Base-by-base conservation (phyloP, 768 basidiomycete species). In the Amanita exitialis region DNA sequence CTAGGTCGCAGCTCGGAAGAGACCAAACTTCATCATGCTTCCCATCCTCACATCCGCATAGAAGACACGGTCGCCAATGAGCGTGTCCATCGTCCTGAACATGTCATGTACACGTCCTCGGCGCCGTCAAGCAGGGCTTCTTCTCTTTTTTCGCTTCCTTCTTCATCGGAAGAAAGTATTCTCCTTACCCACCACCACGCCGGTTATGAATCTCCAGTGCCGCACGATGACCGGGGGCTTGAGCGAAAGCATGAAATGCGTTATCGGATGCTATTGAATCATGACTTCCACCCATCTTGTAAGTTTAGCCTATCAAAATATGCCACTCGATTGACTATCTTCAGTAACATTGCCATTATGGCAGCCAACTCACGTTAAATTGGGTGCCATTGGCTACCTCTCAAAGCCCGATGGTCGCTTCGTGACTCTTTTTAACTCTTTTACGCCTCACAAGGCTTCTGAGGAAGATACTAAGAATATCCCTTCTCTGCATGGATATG, bases 371-470 rank as follows among this genome's bases (percentile, higher is more conserved):
- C 74, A 61, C 2, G 75, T 91, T 0, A 62, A 70, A 5, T 65
- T 90, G 1, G 90, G 90, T n/a, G 80, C 82, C 2, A 82, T 92
- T 1, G 90, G 90, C 5, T 93, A 84, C 63, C 66, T 90, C 18
- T 73, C 68, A 18, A 88, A 80, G 57, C 78, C 83, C 2, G 62
- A 63, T 21, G 90, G 90, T 1, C 63, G 67, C 49, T 92, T 93
- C 57, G 66, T 88, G 50, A 82, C 81, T n/a, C 67, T 91, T 5
- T 81, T 90, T 66, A 86, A 90, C 61, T 77, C 83, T 3, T 74
- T 77, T 58, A 63, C 70, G 44, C 84, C 81, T 7, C 59, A 66
- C 25, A 71, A 71, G 53, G 69, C 77, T 6, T 60, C 66, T 1
- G 68, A 73, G 20, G 73, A 71, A 4, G 57, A 59, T 4, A 68